Evolutionary conservation across 2,329 filamentous ascomycete genomes (phyloP).

Genomic region (Daldinia sp.): DNA sequence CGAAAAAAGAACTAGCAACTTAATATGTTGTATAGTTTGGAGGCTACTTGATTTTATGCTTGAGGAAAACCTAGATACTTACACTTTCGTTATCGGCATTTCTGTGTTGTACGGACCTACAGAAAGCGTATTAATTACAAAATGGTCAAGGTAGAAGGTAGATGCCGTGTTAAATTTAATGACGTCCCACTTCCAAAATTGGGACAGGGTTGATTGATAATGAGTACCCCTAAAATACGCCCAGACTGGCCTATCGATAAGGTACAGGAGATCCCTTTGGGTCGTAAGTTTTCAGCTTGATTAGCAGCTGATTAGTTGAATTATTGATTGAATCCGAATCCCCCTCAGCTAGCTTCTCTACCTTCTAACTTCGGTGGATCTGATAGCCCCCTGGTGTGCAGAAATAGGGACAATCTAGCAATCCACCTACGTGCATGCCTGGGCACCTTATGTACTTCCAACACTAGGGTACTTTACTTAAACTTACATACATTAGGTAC

Average conservation of each 20-base stretch:
- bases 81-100: no score
- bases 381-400: not conserved
- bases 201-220: not conserved
- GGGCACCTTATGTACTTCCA: not conserved
- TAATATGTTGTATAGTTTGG: no score
- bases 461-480: not conserved
- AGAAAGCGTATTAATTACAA: no score
- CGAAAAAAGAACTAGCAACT: no score
- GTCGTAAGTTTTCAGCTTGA: conserved; percentile 5
- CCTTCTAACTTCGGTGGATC: not conserved
- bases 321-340: not conserved
- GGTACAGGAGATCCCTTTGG: not conserved
- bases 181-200: conserved; percentile 19
- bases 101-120: no score
- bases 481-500: not conserved
- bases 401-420: conserved; percentile 7
- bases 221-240: conserved; percentile 1
- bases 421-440: conserved; percentile 4
- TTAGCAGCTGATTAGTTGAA: not conserved
- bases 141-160: no score
- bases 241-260: conserved; percentile 1
- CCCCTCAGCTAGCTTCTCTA: not conserved
- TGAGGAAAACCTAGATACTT: no score
- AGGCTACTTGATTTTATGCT: no score
- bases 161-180: conserved; percentile 5